Percentiles rank a stretch among this genome's conserved stretches.
phyloP scores from a whole-genome alignment of 2,329 filamentous ascomycete species.

The Trichoderma koningii region DNA sequence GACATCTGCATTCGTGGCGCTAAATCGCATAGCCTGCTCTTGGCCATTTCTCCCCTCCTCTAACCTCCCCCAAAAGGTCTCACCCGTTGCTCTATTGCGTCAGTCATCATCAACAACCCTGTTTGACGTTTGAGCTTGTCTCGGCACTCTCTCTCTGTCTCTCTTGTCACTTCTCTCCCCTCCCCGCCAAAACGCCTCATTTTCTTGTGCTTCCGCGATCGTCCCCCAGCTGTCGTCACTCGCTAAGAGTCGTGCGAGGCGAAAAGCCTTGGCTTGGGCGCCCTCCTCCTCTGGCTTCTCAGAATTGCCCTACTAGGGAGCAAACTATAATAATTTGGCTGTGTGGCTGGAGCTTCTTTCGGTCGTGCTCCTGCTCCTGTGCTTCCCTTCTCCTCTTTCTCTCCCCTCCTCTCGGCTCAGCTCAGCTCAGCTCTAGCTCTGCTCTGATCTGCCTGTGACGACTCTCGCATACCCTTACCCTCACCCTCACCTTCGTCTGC shows the following conservation, averaged over 20 bases:
- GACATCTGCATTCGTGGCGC: not conserved
- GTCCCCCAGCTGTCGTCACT: constrained; percentile 22
- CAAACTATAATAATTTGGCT: constrained; percentile 23
- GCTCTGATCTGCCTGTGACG: not conserved
- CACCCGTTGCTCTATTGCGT: constrained; percentile 16
- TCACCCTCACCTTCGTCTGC: not conserved
- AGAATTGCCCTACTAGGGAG: not conserved
- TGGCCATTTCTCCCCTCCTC: not conserved
- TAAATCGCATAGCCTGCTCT: constrained; percentile 3
- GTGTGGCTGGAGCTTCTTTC: not conserved
- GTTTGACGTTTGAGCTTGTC: constrained; percentile 9
- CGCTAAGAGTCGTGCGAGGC: constrained; percentile 17
- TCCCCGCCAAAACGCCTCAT: constrained; percentile 23
- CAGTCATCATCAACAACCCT: constrained; percentile 2
- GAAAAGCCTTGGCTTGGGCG: constrained; percentile 21
- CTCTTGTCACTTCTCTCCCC: not conserved
- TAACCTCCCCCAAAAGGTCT: not conserved
- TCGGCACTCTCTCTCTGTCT: not conserved
- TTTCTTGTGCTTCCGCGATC: constrained; percentile 5
- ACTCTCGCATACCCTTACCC: too few species aligned
- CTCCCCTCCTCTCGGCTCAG: not conserved
- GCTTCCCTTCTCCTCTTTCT: not conserved
- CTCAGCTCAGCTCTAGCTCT: not conserved
- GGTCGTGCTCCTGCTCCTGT: not conserved
- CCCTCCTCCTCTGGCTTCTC: constrained; percentile 3